Base-by-base conservation (phyloP, 2,329 filamentous ascomycete species). In the Trichoderma guizhouense region DNA sequence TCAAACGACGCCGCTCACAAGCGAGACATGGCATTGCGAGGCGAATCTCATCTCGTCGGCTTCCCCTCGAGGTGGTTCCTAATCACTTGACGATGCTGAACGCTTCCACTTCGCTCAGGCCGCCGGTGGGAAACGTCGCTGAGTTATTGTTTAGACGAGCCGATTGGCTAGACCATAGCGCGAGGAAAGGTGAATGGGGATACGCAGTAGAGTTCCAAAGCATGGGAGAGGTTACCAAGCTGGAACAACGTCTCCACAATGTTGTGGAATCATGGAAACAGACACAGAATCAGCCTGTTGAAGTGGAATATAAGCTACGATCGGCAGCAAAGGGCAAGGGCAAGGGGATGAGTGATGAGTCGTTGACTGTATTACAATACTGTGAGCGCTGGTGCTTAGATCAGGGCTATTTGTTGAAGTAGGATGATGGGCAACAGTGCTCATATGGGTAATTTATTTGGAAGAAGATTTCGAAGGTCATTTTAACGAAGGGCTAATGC, bases 41-140 rank as follows among this genome's bases (percentile, higher is more conserved):
- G 71, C 72, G 77, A 21, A 30, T 76, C 18, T 73, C 72, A 15
- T 77, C 77, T 6, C 74, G 65, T 24, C 74, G 65, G 43, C 73
- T 79, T 39, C 76, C 78, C 9, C 71, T 80, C 8, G 79, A 79
- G 72, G 75, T 58, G 30, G 76, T 76, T n/a, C 73, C 79, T 24
- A 65, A 14, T 30, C 53, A 66, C 5, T 62, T 76, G 32, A 55
- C 73, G 57, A 77, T 75, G 8, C 73, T 74, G 53, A 63, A 69
- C 34, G 28, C 75, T 24, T 74, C 70, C 24, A 62, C 65, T 32
- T 73, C 64, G 28, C 47, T 73, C 14, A n/a, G 7, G n/a, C 14
- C 62, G 36, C 30, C 30, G 3, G 7, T 11, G 36, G 3, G 3
- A 28, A 51, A 63, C 5, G n/a, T 67, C 39, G 26, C 1, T 2